Base-by-base conservation (phyloP, 441 rosid species). In the Euphorbia corollata region DNA sequence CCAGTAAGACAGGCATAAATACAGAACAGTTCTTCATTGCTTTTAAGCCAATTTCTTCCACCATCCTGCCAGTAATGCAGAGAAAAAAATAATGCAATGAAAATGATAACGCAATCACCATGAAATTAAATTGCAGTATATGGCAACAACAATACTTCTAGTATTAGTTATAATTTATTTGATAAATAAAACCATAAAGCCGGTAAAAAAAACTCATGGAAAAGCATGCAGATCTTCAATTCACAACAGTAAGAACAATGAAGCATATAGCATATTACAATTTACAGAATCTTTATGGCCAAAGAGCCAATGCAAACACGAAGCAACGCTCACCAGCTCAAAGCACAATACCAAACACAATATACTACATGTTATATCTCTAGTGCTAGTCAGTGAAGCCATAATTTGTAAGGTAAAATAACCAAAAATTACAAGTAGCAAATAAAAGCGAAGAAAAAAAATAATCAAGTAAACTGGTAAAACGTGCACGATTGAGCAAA, bases 41-140 rank as follows among this genome's bases (percentile, higher is more conserved):
- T 82, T 79, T 86, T 74, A 85, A 77, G 45, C 93, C 88, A 74
- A 87, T 75, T 67, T 89, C 96, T 79, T 85, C 94, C 69, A 95
- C 83, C 62, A 83, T 79, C 98, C 99, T 95, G 87, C 59, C 64
- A 83, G 55, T 50, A 80, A 80, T n/a, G 64, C 45, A 72, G 65
- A 32, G 24, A 0, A 41, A 63, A n/a, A 61, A 12, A 36, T 65
- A 69, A 58, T 16, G n/a, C 36, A 59, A 36, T 16, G 23, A 16
- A 58, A 38, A 34, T 12, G 1, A 55, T 20, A 27, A 57, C 62
- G 13, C 51, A 71, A 56, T 20, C 22, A 7, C 38, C 32, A 12
- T 12, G 11, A 30, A 24, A 4, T 63, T 47, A n/a, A 63, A 39
- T 36, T 24, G 10, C 6, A 27, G 41, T 24, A 38, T 53, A 11